Evolutionary conservation across 179 eudicot genomes (phyloP).

Genomic region (Beta macrorhiza): DNA sequence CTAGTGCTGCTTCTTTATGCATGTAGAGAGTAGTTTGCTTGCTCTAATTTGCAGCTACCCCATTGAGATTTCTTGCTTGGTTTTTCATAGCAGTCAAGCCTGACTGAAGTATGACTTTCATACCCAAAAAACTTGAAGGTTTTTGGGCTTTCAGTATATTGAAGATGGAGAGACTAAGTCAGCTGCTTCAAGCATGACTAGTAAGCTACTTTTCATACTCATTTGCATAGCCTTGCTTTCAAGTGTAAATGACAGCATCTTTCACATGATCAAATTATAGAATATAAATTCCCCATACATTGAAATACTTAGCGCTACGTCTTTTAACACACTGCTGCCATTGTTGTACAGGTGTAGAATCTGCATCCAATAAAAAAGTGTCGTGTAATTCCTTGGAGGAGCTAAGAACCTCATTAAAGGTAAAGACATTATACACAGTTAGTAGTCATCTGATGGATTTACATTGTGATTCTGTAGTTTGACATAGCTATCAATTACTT

Average conservation of each 20-base stretch:
- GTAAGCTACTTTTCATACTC: constrained; percentile 41
- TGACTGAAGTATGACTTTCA: constrained; percentile 42
- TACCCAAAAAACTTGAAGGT: constrained; percentile 60
- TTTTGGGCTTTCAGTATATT: constrained; percentile 76
- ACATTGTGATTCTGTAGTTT: background rate
- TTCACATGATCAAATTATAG: background rate
- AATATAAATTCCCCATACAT: background rate
- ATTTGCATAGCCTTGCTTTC: constrained; percentile 2
- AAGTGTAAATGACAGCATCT: background rate
- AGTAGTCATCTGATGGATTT: background rate
- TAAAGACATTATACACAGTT: constrained; percentile 24
- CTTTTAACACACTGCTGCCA: background rate
- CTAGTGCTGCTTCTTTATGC: constrained; percentile 4
- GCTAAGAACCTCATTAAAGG: constrained; percentile 63
- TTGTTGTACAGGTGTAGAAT: constrained; percentile 42
- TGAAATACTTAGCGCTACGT: background rate
- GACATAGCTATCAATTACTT: background rate
- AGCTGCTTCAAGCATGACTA: constrained; percentile 38
- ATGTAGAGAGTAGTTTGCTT: constrained; percentile 18
- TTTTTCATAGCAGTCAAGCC: constrained; percentile 31
- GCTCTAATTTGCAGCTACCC: constrained; percentile 11
- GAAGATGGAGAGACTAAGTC: constrained; percentile 50
- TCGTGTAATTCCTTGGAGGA: constrained; percentile 49
- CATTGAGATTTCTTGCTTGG: constrained; percentile 25
- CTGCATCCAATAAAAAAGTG: constrained; percentile 37